Base-by-base conservation (phyloP, 805 yeast species). In the Ogataea chonburiensis region DNA sequence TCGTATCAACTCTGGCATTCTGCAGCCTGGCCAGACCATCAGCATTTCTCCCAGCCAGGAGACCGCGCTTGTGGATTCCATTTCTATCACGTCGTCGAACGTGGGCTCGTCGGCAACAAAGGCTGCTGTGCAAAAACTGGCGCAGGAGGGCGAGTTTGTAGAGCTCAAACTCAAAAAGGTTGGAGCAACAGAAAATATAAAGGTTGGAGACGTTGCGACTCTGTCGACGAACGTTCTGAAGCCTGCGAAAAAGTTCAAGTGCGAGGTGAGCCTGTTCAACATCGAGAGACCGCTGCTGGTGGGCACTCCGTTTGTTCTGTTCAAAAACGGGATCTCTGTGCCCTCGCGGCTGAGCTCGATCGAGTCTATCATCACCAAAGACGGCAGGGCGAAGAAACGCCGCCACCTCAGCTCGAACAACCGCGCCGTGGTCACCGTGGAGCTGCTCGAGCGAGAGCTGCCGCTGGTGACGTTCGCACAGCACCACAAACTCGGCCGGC, bases 291-390 rank as follows among this genome's bases (percentile, higher is more conserved):
- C 96, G 0, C 60, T 88, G 29, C 63, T 88, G 25, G 79, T 81
- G 10, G 96, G 97, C 6, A 71, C 94, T 0, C 81, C 89, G 25
- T 71, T 87, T 46, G 74, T 86, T 25, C 58, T 86, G 34, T 87
- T 88, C 61, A 71, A 89, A 42, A 88, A 89, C 44, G 79, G 86
- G 39, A 70, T 77, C 17, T 77, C 81, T 27, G 75, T 77, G 26
- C 86, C 93, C 2, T 87, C 87, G 4, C 73, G 79, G 45, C 63
- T 88, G 14, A 52, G 68, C 27, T 71, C 71, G 42, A 69, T 79
- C 47, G 44, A 60, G 39, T 48, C 64, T 43, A 28, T 57, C 38
- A 47, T 59, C 14, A 40, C 47, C 5, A 52, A 48, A 31, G 61
- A 58, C 43, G 64, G 63, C 38, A 69, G 66, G 47, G 71, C 73